Percentiles rank a stretch among this genome's conserved stretches.
Evolutionary conservation across 2,329 filamentous ascomycete species (phyloP).

Genomic region (Arthroderma sp.): DNA sequence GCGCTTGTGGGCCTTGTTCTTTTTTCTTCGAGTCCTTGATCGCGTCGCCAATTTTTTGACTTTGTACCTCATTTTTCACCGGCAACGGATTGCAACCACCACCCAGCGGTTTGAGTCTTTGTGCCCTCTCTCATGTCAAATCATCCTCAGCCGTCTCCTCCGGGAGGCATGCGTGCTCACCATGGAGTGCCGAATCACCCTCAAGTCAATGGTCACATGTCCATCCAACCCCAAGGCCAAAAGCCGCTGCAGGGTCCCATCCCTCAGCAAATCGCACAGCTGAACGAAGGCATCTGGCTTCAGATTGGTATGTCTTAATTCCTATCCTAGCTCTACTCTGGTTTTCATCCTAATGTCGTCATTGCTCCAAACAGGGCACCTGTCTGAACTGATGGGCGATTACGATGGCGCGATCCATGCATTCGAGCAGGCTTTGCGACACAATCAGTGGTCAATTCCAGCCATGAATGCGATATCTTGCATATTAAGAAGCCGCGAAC

Average conservation of each 20-base stretch:
- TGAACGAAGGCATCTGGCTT: slow-evolving; percentile 85
- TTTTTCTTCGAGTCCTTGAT: too few species aligned
- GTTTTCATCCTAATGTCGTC: slow-evolving; percentile 17
- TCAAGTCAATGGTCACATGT: slow-evolving; percentile 38
- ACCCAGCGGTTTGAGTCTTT: too few species aligned
- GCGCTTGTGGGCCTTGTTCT: too few species aligned
- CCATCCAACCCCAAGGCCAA: slow-evolving; percentile 11
- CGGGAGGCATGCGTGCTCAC: slow-evolving; percentile 56
- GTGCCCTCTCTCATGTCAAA: slow-evolving; percentile 40
- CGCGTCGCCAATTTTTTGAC: too few species aligned
- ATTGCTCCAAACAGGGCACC: slow-evolving; percentile 46
- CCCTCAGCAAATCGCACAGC: slow-evolving; percentile 59
- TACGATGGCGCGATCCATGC: slow-evolving; percentile 78
- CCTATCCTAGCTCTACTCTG: slow-evolving; percentile 6
- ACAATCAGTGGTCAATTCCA: slow-evolving; percentile 75
- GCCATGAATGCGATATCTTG: slow-evolving; percentile 92
- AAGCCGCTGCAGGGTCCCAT: slow-evolving; percentile 48
- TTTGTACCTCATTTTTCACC: too few species aligned
- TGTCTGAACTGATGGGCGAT: slow-evolving; percentile 78
- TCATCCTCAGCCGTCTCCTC: slow-evolving; percentile 68
- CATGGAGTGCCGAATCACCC: slow-evolving; percentile 52
- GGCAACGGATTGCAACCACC: too few species aligned
- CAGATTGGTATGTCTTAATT: slow-evolving; percentile 63
- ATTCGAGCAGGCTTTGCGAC: slow-evolving; percentile 78
- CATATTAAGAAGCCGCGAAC: slow-evolving; percentile 80